phyloP scores from a whole-genome alignment of 2,329 filamentous ascomycete species.

The Alternaria triticimaculans region DNA sequence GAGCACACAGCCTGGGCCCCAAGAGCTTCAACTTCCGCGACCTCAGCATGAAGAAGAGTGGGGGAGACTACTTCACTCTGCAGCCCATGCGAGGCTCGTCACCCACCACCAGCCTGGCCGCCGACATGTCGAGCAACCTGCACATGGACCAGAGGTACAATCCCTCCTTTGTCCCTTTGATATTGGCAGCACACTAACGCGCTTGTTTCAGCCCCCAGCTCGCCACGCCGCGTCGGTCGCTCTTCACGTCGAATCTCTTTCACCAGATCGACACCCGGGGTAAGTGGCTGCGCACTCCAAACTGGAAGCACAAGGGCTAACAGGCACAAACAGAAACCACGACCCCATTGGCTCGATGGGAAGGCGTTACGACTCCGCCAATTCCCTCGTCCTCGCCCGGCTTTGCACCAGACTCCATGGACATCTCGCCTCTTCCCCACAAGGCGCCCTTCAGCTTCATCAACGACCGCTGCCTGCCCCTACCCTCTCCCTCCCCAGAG shows the following conservation, averaged over 20 bases:
- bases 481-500: constrained; percentile 75
- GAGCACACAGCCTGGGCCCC: constrained; percentile 62
- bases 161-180: constrained; percentile 32
- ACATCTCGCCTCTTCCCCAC: constrained; percentile 87
- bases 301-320: constrained; percentile 37
- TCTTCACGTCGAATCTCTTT: constrained; percentile 79
- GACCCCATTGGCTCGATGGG: constrained; percentile 58
- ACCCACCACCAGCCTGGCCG: constrained; percentile 86
- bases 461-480: constrained; percentile 68
- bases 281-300: constrained; percentile 53
- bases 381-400: constrained; percentile 84
- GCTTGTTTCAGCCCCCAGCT: constrained; percentile 72
- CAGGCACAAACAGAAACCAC: constrained; percentile 47
- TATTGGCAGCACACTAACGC: constrained; percentile 43
- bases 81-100: constrained; percentile 84
- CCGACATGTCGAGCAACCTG: constrained; percentile 96
- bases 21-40: constrained; percentile 79
- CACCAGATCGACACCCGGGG: constrained; percentile 64
- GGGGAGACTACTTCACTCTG: constrained; percentile 80
- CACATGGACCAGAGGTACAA: constrained; percentile 89
- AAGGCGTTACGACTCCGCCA: constrained; percentile 82
- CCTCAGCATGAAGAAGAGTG: constrained; percentile 72
- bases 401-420: constrained; percentile 78
- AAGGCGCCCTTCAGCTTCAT: constrained; percentile 72
- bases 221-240: constrained; percentile 80